phyloP scores from a whole-genome alignment of 176 grass and related monocot species.

The Microstegium vimineum region DNA sequence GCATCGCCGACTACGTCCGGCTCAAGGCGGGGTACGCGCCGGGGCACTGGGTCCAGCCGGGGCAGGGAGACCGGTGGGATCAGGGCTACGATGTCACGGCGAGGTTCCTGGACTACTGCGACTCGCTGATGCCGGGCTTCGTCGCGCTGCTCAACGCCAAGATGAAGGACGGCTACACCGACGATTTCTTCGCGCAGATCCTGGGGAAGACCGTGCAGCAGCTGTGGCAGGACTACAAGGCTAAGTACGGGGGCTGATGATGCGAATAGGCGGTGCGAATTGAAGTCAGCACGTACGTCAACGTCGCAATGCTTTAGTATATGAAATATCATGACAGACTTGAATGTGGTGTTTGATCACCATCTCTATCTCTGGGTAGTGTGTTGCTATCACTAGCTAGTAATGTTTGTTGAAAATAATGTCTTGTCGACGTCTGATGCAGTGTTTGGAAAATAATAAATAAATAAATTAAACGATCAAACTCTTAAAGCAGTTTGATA shows the following conservation, averaged over 20 bases:
- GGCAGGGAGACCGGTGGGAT: conserved; percentile 56
- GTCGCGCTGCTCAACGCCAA: conserved; percentile 61
- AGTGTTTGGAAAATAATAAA: no score
- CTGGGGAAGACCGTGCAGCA: conserved; percentile 54
- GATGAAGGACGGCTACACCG: conserved; percentile 54
- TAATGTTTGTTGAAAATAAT: no score
- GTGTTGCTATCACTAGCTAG: no score
- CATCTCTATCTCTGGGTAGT: no score
- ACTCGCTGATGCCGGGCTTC: conserved; percentile 36
- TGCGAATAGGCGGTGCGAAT: no score
- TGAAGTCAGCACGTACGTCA: no score
- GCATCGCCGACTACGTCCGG: conserved; percentile 79
- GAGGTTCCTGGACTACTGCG: conserved; percentile 56
- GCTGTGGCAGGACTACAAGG: conserved; percentile 67
- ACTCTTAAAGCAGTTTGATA: no score
- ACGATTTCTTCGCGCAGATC: conserved; percentile 53
- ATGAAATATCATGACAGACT: no score
- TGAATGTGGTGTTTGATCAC: no score
- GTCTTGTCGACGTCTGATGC: no score
- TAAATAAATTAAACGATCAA: no score
- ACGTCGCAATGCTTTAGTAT: no score
- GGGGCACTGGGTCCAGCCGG: conserved; percentile 55
- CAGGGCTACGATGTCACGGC: conserved; percentile 64
- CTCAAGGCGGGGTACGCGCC: conserved; percentile 53
- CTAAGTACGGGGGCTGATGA: conserved; percentile 26